Evolutionary conservation across 306 rosid genomes (phyloP).

Genomic region (Astragalus glycyphyllos): DNA sequence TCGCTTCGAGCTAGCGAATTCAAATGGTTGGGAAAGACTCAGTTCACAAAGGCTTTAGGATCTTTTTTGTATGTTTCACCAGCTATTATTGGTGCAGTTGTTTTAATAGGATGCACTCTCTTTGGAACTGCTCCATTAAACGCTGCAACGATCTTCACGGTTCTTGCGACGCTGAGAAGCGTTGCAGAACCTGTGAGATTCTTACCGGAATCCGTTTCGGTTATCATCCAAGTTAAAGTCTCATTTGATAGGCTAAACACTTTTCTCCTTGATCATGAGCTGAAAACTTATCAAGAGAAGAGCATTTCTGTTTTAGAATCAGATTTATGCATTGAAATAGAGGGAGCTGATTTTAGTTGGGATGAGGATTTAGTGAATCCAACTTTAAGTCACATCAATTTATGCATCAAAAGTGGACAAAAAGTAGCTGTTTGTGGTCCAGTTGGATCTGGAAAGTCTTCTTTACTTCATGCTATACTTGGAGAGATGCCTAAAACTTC

Average conservation of each 20-base stretch:
- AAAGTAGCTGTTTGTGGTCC: constrained; percentile 72
- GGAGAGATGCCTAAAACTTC: constrained; percentile 70
- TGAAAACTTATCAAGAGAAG: constrained; percentile 38
- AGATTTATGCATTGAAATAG: constrained; percentile 38
- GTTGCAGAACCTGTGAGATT: constrained; percentile 67
- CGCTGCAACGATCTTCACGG: constrained; percentile 74
- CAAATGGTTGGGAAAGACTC: constrained; percentile 61
- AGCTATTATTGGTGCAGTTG: constrained; percentile 54
- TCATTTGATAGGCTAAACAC: constrained; percentile 60
- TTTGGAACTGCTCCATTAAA: constrained; percentile 61
- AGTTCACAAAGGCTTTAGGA: constrained; percentile 44
- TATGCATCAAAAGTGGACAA: constrained; percentile 54
- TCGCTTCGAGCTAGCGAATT: constrained; percentile 58
- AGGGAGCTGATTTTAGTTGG: constrained; percentile 61
- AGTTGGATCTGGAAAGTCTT: constrained; percentile 79
- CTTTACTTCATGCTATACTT: constrained; percentile 62
- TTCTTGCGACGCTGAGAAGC: constrained; percentile 61
- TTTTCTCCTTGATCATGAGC: constrained; percentile 66
- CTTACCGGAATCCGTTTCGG: constrained; percentile 68
- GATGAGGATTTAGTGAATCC: constrained; percentile 47
- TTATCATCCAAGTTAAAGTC: constrained; percentile 65
- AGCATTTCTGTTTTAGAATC: constrained; percentile 22
- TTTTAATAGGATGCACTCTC: constrained; percentile 58
- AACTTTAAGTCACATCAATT: constrained; percentile 50
- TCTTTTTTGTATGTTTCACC: constrained; percentile 60